Percentiles rank a stretch among this genome's conserved stretches.
phyloP scores from a whole-genome alignment of 1,139 yeast species.

The Kazachstania sp. region DNA sequence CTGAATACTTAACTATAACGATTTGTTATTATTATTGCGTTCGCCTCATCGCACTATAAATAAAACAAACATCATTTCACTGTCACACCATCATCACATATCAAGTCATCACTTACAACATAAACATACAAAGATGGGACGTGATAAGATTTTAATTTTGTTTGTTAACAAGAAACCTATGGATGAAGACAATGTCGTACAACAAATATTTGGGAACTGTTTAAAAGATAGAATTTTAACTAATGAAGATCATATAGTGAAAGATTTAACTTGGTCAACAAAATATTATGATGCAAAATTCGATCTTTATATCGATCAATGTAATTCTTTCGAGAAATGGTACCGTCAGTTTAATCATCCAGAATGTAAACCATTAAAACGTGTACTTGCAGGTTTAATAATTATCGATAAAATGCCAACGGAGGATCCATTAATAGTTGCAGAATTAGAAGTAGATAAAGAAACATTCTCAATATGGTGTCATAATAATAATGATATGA shows the following conservation, averaged over 20 bases:
- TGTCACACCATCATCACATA: too few species aligned
- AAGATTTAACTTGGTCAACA: slow-evolving; percentile 22
- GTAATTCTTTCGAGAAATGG: slow-evolving; percentile 23
- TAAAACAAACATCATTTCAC: too few species aligned
- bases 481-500: slow-evolving; percentile 2
- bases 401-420: slow-evolving; percentile 8
- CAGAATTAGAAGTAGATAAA: background rate
- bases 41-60: too few species aligned
- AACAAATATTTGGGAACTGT: background rate
- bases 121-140: background rate
- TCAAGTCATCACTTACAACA: too few species aligned
- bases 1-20: too few species aligned
- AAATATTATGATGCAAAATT: slow-evolving; percentile 25
- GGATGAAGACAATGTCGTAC: background rate
- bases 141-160: slow-evolving; percentile 11
- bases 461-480: slow-evolving; percentile 13
- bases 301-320: slow-evolving; percentile 30
- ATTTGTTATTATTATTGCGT: too few species aligned
- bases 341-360: slow-evolving; percentile 15
- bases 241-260: slow-evolving; percentile 12
- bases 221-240: background rate
- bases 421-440: background rate
- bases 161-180: background rate
- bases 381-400: slow-evolving; percentile 27
- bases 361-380: slow-evolving; percentile 25